Evolutionary conservation across 257 asterid species (phyloP).

Genomic region (Fraxinus anomala): DNA sequence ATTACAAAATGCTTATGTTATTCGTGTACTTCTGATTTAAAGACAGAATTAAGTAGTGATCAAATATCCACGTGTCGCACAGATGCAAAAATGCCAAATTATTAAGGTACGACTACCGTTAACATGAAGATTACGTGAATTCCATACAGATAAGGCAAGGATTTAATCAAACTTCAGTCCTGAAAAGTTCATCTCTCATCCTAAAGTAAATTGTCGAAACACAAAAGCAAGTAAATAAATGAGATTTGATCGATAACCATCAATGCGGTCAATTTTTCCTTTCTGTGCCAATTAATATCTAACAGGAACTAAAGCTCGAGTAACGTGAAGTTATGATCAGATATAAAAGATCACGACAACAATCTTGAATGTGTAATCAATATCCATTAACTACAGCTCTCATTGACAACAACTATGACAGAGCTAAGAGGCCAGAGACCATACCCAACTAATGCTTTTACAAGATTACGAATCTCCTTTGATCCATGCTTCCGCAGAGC

Average conservation of each 20-base stretch:
- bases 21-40: not conserved
- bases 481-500: slow-evolving; percentile 54
- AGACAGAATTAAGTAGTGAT: not conserved
- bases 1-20: slow-evolving; percentile 27
- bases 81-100: not conserved
- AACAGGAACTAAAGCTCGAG: not conserved
- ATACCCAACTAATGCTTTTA: slow-evolving; percentile 46
- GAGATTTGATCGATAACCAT: not conserved
- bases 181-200: not conserved
- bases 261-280: not conserved
- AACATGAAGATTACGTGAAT: not conserved
- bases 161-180: not conserved
- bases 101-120: not conserved
- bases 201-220: not conserved
- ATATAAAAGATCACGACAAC: not conserved
- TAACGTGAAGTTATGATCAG: not conserved
- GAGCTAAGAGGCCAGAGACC: slow-evolving; percentile 28
- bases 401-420: slow-evolving; percentile 17
- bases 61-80: not conserved
- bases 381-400: slow-evolving; percentile 11
- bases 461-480: slow-evolving; percentile 49
- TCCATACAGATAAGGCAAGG: not conserved
- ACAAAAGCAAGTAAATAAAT: not conserved
- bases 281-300: not conserved
- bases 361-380: slow-evolving; percentile 14